These are phyloP conservation scores for Trametes sp. DNA, from an alignment of 1,284 basidiomycete species.

Conservation along the genomic window DNA sequence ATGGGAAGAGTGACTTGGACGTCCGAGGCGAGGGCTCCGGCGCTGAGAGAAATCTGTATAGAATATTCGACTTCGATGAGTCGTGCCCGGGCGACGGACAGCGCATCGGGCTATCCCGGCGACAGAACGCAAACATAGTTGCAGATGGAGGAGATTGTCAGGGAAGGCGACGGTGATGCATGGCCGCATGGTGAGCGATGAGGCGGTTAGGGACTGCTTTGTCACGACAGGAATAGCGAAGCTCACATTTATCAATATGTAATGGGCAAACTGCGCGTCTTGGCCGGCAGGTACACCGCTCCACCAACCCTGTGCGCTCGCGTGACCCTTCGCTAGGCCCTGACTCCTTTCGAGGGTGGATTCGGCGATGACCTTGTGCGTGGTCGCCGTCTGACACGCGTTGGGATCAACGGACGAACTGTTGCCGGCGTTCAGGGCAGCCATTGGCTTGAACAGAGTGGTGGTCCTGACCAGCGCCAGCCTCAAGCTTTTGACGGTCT, in stretches of 20 bases:
- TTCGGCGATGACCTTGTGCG: constrained; percentile 72
- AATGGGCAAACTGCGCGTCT: constrained; percentile 66
- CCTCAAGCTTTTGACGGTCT: constrained; percentile 73
- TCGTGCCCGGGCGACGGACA: constrained; percentile 78
- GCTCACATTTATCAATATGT: constrained; percentile 77
- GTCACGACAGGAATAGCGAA: not conserved
- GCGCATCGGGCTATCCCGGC: constrained; percentile 65
- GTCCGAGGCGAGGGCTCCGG: constrained; percentile 70
- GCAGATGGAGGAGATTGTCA: not conserved
- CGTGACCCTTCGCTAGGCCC: constrained; percentile 67
- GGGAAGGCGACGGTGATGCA: not conserved
- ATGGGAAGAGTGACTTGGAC: constrained; percentile 76
- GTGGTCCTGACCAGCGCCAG: constrained; percentile 78
- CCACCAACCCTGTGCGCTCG: constrained; percentile 91
- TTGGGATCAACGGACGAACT: constrained; percentile 51
- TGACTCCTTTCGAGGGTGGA: constrained; percentile 73
- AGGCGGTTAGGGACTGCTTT: not conserved
- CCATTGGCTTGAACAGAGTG: constrained; percentile 70
- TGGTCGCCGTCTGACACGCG: constrained; percentile 66
- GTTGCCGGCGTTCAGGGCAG: constrained; percentile 50
- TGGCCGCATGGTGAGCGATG: not conserved
- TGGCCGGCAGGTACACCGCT: constrained; percentile 76
- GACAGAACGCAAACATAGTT: constrained; percentile 3
- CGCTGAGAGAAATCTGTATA: constrained; percentile 75
- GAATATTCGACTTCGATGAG: constrained; percentile 85